Evolutionary conservation across 2,329 filamentous ascomycete genomes (phyloP).

Genomic region (Calonectria montana): DNA sequence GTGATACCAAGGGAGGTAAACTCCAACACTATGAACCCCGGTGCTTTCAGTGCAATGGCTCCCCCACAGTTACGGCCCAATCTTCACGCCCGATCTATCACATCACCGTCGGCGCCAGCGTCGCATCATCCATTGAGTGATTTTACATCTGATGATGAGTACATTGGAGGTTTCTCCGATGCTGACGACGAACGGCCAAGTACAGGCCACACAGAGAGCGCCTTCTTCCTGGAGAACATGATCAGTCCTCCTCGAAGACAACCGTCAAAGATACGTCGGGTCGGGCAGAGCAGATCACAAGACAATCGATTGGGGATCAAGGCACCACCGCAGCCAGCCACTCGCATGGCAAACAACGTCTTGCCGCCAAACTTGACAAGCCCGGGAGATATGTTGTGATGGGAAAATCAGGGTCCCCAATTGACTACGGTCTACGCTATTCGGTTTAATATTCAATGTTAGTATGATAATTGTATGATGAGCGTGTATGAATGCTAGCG

Average conservation of each 20-base stretch:
- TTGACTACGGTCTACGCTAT: not conserved
- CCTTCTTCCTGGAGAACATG: slow-evolving; percentile 70
- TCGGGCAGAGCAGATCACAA: slow-evolving; percentile 47
- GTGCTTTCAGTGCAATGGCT: slow-evolving; percentile 62
- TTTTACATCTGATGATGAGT: slow-evolving; percentile 81
- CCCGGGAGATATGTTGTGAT: slow-evolving; percentile 51
- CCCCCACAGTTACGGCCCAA: slow-evolving; percentile 65
- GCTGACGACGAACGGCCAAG: slow-evolving; percentile 70
- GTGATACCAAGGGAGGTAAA: slow-evolving; percentile 70
- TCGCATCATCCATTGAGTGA: slow-evolving; percentile 68
- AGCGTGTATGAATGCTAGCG: slow-evolving; percentile 20
- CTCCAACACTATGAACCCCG: slow-evolving; percentile 72
- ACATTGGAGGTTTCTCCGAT: slow-evolving; percentile 81
- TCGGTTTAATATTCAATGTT: slow-evolving; percentile 13
- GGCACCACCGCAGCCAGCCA: slow-evolving; percentile 53
- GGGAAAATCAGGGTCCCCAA: slow-evolving; percentile 3
- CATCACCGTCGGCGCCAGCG: slow-evolving; percentile 76
- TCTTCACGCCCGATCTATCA: slow-evolving; percentile 85
- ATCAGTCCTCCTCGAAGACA: slow-evolving; percentile 70
- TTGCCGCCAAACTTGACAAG: slow-evolving; percentile 48
- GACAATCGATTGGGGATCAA: slow-evolving; percentile 49
- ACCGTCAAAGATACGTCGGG: slow-evolving; percentile 53
- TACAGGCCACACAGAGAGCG: slow-evolving; percentile 55
- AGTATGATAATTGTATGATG: slow-evolving; percentile 23
- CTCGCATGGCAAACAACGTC: slow-evolving; percentile 52